Percentiles rank a stretch among this genome's conserved stretches.
These are phyloP conservation scores for Breviolum minutum DNA, from an alignment of 73 alveolate genomes.

Conservation along the genomic window DNA sequence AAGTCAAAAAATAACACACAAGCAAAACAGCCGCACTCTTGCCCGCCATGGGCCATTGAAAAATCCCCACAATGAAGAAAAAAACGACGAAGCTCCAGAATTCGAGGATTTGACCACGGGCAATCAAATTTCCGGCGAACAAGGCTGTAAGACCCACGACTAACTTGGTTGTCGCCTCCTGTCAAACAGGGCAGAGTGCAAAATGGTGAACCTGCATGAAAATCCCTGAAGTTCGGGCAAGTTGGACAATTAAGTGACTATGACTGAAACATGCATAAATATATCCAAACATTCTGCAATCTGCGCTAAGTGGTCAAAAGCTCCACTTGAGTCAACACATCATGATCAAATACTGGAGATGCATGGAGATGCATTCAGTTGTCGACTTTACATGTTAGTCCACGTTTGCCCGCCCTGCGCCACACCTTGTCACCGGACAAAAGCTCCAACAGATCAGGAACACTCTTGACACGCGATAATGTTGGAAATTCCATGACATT, in stretches of 20 bases:
- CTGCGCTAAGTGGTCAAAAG: no score
- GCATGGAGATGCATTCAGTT: no score
- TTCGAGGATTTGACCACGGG: conserved; percentile 6
- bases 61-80: conserved; percentile 16
- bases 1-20: conserved; percentile 25
- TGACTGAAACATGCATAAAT: no score
- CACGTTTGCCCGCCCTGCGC: neutral
- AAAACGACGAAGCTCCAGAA: conserved; percentile 18
- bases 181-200: neutral
- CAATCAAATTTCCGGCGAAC: conserved; percentile 53
- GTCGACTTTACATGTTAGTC: no score
- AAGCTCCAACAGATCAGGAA: conserved; percentile 34
- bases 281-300: no score
- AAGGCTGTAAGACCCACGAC: conserved; percentile 19
- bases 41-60: conserved; percentile 11
- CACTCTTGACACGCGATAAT: conserved; percentile 54
- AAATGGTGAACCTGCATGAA: neutral
- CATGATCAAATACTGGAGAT: no score
- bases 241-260: no score
- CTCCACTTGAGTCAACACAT: no score
- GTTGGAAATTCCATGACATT: neutral
- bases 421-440: conserved; percentile 42
- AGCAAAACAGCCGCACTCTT: neutral
- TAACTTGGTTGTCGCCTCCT: conserved; percentile 5
- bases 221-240: no score